Evolutionary conservation across 805 yeast genomes (phyloP), one percentile per base, ranked within the genome.

Genomic region (Spathaspora boniae): DNA sequence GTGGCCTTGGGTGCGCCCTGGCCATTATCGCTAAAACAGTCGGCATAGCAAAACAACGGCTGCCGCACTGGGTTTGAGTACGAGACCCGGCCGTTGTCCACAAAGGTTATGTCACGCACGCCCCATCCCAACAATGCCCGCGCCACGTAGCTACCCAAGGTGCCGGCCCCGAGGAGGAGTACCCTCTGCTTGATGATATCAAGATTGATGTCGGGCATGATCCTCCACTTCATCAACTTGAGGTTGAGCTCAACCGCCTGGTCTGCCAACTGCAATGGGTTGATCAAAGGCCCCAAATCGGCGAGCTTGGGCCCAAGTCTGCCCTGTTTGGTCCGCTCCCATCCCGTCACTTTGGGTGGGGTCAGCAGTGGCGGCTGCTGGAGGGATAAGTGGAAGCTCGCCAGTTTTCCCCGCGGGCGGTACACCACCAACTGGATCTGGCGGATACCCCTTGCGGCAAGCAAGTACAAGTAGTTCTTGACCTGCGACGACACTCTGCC

Each of bases 61-160:
- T 93, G 99, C 34, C 99, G 69, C 0, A 93, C 98, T 0, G 98
- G 98, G 49, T 93, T 93, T 7, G 96, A 86, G 58, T 80, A 87
- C 3, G 97, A 87, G 0, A 94, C 87, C 16, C 74, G 67, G 2
- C 97, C 95, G 55, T 77, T 86, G 56, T 93, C 99, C 3, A 93
- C 91, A 58, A 93, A 80, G 0, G 96, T 83, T 14, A 93, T 81
- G 23, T 78, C 68, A 30, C 86, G 65, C 0, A 89, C 89, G 3
- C 98, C 98, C 98, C 98, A 93, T 1, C 95, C 98, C 56, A 93
- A 55, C 19, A 93, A 60, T 0, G 85, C 82, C 37, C 99, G 69
- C 0, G 94, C 74, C 5, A 93, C 91, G 51, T 91, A 91, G 40
- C 94, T 82, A 0, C 98, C 99, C 6, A 94, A 68, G 3, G 99